Evolutionary conservation across 1,284 basidiomycete species (phyloP), one percentile per base, ranked within the genome.

Genomic region (Acaromyces ingoldii): DNA sequence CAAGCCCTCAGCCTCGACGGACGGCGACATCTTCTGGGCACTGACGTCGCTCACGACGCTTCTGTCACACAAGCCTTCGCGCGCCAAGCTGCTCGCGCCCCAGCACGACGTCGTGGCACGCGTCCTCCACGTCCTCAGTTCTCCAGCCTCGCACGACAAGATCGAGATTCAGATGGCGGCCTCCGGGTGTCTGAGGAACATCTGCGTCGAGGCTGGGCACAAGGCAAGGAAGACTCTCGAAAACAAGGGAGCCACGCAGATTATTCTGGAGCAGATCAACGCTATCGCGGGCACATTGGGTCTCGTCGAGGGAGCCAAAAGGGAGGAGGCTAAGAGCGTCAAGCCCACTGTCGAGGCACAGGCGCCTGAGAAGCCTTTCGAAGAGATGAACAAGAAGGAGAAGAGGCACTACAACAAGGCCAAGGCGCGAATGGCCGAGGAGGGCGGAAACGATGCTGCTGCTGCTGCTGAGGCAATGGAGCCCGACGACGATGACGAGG

Each of bases 311-410:
- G 40, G 30, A 3, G 31, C 34, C 4, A 31, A 24, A 9, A 38
- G 17, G 25, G 46, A 49, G 46, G 45, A 46, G 19, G 9, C n/a
- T n/a, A 29, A 15, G 15, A 9, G 15, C 4, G 6, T 19, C 6
- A 19, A 40, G 24, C 15, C 13, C 11, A 4, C 6, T 9, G 17
- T 21, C 22, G 42, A 24, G n/a, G 22, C n/a, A 9, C 4, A 13
- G 19, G 25, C 7, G 7, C 41, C 30, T 10, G 43, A 62, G 15
- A 73, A 70, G 53, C 62, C 69, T 10, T 46, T 64, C 43, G 72
- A 70, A 17, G 51, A 73, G 50, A 68, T 75, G 69, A 75, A 75
- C 57, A 63, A 67, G 37, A 75, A 75, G 59, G 67, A 75, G 47
- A 67, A 61, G 48, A 50, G 72, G 11, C 69, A 68, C 37, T 65